Percentiles rank a stretch among this genome's conserved stretches.
Conservation (phyloP, 1,139 yeast species). For the Ogataea hybrid region DNA sequence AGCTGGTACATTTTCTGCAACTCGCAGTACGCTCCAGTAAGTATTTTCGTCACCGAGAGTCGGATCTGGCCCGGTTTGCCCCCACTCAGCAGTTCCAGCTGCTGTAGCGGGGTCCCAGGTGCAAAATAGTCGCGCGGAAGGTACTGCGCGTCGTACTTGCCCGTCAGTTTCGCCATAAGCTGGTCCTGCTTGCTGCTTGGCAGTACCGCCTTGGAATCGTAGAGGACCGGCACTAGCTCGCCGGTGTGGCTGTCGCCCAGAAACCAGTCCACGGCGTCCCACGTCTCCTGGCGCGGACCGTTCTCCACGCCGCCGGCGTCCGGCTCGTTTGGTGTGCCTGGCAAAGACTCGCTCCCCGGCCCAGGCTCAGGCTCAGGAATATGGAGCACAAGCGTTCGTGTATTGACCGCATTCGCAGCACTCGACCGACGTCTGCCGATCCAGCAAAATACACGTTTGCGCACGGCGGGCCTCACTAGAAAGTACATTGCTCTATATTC, state of each 20-base stretch:
- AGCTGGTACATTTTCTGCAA: slow-evolving; percentile 24
- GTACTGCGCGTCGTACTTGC: neutral
- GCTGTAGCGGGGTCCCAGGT: slow-evolving; percentile 12
- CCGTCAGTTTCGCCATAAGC: slow-evolving; percentile 1
- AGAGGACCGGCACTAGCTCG: neutral
- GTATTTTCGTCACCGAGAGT: slow-evolving; percentile 28
- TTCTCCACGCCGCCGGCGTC: neutral
- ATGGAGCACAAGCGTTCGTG: neutral
- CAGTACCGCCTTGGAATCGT: neutral
- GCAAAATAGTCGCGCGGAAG: slow-evolving; percentile 2
- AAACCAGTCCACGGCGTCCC: slow-evolving; percentile 7
- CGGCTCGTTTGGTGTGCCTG: neutral
- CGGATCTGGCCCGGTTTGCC: slow-evolving; percentile 15
- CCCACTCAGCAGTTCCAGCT: slow-evolving; percentile 8
- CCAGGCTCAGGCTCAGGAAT: neutral
- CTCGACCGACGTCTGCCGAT: neutral
- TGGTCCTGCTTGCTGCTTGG: slow-evolving; percentile 3
- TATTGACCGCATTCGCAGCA: neutral
- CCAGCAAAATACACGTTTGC: too few relatives aligned
- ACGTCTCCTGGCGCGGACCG: neutral
- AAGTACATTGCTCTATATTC: slow-evolving; percentile 1
- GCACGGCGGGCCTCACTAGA: neutral
- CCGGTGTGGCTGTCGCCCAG: neutral
- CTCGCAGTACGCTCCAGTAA: slow-evolving; percentile 30
- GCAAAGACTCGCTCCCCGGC: neutral